Evolutionary conservation across 768 basidiomycete species (phyloP), one percentile per base, ranked within the genome.

Genomic region (Dioszegia aurantiaca): DNA sequence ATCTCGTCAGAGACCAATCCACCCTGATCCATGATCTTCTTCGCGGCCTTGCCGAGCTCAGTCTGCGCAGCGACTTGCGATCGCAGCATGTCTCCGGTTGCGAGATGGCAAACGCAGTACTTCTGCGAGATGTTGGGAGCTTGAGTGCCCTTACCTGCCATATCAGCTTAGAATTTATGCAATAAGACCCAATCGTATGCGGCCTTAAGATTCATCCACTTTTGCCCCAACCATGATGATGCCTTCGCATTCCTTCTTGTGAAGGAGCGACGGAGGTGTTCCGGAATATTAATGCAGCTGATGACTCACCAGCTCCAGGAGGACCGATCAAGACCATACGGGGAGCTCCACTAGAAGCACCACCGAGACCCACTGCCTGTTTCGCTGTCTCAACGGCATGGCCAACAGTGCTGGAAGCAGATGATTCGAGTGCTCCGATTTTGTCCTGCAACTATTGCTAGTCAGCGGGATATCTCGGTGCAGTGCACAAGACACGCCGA

Each of bases 21-120:
- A 37, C 95, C 95, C 23, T 84, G 83, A 76, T 98, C 94, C 88
- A 99, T 95, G 75, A 98, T 86, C 78, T 91, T 92, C 83, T 99
- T 98, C 19, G 95, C 95, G 69, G 88, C 83, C 44, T 87, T 79
- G 61, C 95, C 95, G 40, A 99, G 84, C 41, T 83, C 80, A 3
- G 95, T 95, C 80, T 93, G 87, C 75, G 85, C 78, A 33, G 85
- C 73, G 60, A 99, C 91, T 77, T 99, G 91, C 63, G 91, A 89
- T 48, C 95, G 87, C 58, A 99, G 83, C 91, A 99, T 94, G 81
- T 99, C 95, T 19, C 95, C 95, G 28, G 95, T 99, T 24, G 95
- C 94, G 68, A 99, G 81, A 80, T 99, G 95, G 81, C 95, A 99
- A 43, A 99, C 85, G 74, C 91, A 93, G 81, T 88, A 99, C 72